Base-by-base conservation (phyloP, 169 alveolate species). In the Plasmodium gallinaceum region DNA sequence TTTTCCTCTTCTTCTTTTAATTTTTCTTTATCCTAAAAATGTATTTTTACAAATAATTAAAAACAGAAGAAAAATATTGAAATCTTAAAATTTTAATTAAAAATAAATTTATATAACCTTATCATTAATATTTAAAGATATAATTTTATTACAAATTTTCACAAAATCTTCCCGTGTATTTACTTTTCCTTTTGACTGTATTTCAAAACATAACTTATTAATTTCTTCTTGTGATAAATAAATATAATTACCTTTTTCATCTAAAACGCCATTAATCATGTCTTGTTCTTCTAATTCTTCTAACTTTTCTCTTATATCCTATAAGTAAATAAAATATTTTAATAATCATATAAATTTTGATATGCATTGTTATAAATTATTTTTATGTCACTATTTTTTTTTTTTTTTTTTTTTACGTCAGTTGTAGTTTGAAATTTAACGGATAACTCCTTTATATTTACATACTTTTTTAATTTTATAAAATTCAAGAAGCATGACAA, bases 211-310 rank as follows among this genome's bases (percentile, higher is more conserved):
- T 64, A 80, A 60, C 39, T 65, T 68, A 22, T 70, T 80, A 26
- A 80, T 72, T 26, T 80, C 90, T 22, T 80, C 90, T 61, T 80
- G 90, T 54, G 90, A 80, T 52, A 80, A 68, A 72, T 80, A 80
- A 37, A 80, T 80, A n/a, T 80, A 80, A 48, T 80, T 80, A 26
- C 76, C 90, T 39, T 80, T 72, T 46, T 37, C 76, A 48, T 80
- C 90, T 39, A 80, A 42, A 45, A 80, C 90, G 10, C 90, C 90
- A 18, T 80, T 70, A n/a, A 80, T 80, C 90, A 80, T 68, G 39
- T 80, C 90, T 32, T 43, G 83, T n/a, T 66, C 83, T 69, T 80
- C 90, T 24, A 80, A 61, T 42, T 80, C 85, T 43, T 80, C 76
- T 20, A 80, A 72, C 54, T 68, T 80, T 80, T 71, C 69, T 8